These are phyloP conservation scores for Claviceps spartinae DNA, from an alignment of 2,329 filamentous ascomycete species.

Conservation along the genomic window DNA sequence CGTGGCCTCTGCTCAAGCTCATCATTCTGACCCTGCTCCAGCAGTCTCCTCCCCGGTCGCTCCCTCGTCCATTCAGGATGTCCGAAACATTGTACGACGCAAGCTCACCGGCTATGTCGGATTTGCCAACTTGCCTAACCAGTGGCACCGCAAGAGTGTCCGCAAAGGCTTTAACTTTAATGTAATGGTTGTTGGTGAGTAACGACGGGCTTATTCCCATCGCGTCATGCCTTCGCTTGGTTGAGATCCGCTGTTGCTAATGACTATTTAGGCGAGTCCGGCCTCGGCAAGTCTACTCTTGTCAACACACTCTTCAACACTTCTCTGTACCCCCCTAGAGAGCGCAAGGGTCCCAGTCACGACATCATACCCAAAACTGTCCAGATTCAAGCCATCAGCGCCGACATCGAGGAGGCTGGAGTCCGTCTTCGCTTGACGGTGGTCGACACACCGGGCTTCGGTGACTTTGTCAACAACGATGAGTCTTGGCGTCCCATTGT, in stretches of 20 bases:
- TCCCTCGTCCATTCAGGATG: slow-evolving; percentile 43
- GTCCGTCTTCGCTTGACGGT: slow-evolving; percentile 93
- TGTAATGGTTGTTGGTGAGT: slow-evolving; percentile 98
- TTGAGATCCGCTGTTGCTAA: background rate
- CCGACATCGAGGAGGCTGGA: slow-evolving; percentile 96
- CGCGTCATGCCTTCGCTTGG: background rate
- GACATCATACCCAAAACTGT: slow-evolving; percentile 99
- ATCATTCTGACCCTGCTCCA: slow-evolving; percentile 21
- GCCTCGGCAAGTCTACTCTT: slow-evolving; percentile 94
- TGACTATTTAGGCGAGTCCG: slow-evolving; percentile 72
- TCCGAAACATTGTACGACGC: slow-evolving; percentile 91
- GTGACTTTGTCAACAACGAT: slow-evolving; percentile 99
- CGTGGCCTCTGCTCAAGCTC: slow-evolving; percentile 15
- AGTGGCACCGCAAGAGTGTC: slow-evolving; percentile 99
- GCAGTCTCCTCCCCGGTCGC: slow-evolving; percentile 22
- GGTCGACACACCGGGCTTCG: slow-evolving; percentile 94
- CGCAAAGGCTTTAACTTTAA: slow-evolving; percentile 99
- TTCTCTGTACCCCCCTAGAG: slow-evolving; percentile 94
- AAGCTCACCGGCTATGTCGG: slow-evolving; percentile 98
- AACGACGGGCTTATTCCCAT: background rate
- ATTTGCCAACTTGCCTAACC: slow-evolving; percentile 96
- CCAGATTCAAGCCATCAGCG: slow-evolving; percentile 85
- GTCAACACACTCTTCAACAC: slow-evolving; percentile 99
- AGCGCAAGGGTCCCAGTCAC: slow-evolving; percentile 92
- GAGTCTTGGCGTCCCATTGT: slow-evolving; percentile 98